Conservation (phyloP, 116 monocot species). For the Iris pallida region DNA sequence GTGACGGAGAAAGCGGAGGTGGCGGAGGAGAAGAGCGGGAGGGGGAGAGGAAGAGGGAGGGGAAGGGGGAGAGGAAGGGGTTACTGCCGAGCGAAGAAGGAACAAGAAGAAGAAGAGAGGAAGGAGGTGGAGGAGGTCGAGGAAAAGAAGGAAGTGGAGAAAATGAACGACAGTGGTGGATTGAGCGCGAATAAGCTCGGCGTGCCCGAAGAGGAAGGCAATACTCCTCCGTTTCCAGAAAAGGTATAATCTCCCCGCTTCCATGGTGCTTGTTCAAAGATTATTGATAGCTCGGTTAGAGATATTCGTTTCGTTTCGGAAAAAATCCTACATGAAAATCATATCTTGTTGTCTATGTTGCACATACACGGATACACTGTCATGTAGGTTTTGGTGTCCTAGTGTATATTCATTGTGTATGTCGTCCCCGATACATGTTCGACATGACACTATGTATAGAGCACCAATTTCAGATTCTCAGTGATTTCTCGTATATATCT, state of each 20-base stretch:
- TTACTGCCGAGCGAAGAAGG: neutral
- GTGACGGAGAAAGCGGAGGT: conserved; percentile 19
- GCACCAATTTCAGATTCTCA: too few species aligned
- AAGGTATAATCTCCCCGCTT: conserved; percentile 30
- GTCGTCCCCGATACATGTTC: too few species aligned
- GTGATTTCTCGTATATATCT: too few species aligned
- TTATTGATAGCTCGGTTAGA: too few species aligned
- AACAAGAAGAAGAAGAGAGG: conserved; percentile 11
- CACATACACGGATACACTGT: neutral
- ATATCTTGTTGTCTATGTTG: conserved; percentile 7
- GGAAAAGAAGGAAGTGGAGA: conserved; percentile 23
- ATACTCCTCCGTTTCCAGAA: conserved; percentile 62
- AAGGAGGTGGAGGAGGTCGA: conserved; percentile 11
- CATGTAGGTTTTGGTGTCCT: neutral
- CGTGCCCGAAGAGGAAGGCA: conserved; percentile 61
- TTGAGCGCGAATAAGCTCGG: conserved; percentile 62
- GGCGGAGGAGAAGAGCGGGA: conserved; percentile 9
- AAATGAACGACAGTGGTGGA: conserved; percentile 60
- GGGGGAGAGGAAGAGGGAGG: conserved; percentile 21
- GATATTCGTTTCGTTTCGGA: too few species aligned
- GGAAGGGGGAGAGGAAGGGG: neutral
- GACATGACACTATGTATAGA: too few species aligned
- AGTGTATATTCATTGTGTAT: too few species aligned
- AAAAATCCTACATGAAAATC: conserved; percentile 3
- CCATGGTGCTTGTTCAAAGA: too few species aligned